Percentiles rank a stretch among this genome's conserved stretches.
These are phyloP conservation scores for Isabelozyma heimii DNA, from an alignment of 805 yeast genomes.

Conservation along the genomic window DNA sequence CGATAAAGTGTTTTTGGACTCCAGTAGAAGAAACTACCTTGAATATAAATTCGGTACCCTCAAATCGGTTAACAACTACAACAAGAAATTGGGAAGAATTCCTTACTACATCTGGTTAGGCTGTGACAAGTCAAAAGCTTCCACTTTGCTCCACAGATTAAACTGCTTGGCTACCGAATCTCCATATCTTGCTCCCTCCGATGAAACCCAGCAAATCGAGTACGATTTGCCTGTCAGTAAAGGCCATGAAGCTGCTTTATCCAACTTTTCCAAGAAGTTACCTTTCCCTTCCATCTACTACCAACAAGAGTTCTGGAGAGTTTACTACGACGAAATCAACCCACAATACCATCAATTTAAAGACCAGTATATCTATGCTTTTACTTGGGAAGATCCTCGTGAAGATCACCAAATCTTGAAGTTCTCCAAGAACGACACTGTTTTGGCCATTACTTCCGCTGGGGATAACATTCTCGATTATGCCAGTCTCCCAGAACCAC, in stretches of 20 bases:
- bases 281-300: slow-evolving; percentile 82
- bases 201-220: slow-evolving; percentile 14
- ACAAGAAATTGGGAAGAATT: slow-evolving; percentile 63
- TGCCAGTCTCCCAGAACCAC: slow-evolving; percentile 69
- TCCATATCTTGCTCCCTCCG: slow-evolving; percentile 70
- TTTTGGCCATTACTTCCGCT: slow-evolving; percentile 81
- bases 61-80: slow-evolving; percentile 68
- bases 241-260: slow-evolving; percentile 75
- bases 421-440: slow-evolving; percentile 62
- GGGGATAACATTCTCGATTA: slow-evolving; percentile 79
- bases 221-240: slow-evolving; percentile 43
- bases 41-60: slow-evolving; percentile 82
- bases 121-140: slow-evolving; percentile 38
- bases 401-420: slow-evolving; percentile 71
- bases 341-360: slow-evolving; percentile 69
- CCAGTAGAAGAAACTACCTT: slow-evolving; percentile 77
- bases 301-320: slow-evolving; percentile 76
- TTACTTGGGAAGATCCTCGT: slow-evolving; percentile 89
- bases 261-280: slow-evolving; percentile 57
- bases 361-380: slow-evolving; percentile 79
- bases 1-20: slow-evolving; percentile 75
- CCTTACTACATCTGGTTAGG: slow-evolving; percentile 87
- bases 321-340: slow-evolving; percentile 70
- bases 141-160: slow-evolving; percentile 54
- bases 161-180: slow-evolving; percentile 79